These are phyloP conservation scores for Ascomycota sp. DNA, from an alignment of 2,329 filamentous ascomycete genomes.

Conservation along the genomic window DNA sequence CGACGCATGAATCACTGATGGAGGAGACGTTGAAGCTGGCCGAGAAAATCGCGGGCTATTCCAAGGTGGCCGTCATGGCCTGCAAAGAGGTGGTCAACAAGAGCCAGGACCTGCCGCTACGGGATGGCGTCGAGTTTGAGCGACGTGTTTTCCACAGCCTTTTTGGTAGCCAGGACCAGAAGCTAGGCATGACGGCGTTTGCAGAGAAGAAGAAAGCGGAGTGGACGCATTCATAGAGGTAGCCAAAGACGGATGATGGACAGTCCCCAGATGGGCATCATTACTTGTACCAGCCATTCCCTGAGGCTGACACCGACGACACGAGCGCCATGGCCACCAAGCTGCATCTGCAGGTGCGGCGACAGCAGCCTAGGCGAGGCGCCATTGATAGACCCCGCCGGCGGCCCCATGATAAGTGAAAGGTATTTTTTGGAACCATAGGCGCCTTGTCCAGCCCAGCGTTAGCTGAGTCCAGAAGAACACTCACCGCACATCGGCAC, in stretches of 20 bases:
- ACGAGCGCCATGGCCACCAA: too few species aligned
- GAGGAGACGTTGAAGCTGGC: slow-evolving; percentile 66
- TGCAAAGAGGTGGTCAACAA: slow-evolving; percentile 98
- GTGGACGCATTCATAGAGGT: slow-evolving; percentile 77
- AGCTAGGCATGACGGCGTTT: slow-evolving; percentile 92
- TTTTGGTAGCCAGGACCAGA: slow-evolving; percentile 92
- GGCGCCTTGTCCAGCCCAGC: too few species aligned
- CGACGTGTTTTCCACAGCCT: slow-evolving; percentile 77
- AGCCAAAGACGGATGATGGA: slow-evolving; percentile 7
- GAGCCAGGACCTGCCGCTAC: slow-evolving; percentile 74
- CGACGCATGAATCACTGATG: slow-evolving; percentile 62
- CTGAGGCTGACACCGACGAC: too few species aligned
- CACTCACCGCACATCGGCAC: too few species aligned
- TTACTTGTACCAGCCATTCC: too few species aligned
- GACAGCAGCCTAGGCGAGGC: too few species aligned
- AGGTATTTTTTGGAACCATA: too few species aligned
- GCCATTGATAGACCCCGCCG: too few species aligned
- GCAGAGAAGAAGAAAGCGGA: slow-evolving; percentile 83
- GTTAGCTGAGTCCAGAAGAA: too few species aligned
- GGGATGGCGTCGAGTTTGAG: slow-evolving; percentile 90
- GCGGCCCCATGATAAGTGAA: too few species aligned
- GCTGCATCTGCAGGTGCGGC: too few species aligned
- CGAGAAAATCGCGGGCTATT: slow-evolving; percentile 74
- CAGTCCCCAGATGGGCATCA: too few species aligned
- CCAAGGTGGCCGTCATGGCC: slow-evolving; percentile 68